Conservation (phyloP, 306 rosid genomes). For the Vicia faba region DNA sequence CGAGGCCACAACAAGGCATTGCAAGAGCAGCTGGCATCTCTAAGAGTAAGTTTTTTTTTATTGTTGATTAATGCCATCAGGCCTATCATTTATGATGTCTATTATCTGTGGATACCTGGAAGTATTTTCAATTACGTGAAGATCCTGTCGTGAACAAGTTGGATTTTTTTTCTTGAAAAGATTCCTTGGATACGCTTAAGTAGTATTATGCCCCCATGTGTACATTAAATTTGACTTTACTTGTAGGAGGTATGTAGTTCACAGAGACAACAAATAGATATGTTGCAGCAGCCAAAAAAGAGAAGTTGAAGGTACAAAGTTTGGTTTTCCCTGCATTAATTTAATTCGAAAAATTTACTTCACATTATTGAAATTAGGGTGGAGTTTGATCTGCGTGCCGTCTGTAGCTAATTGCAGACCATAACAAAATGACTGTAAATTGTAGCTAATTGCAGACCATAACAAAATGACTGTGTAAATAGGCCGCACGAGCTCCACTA, state of each 20-base stretch:
- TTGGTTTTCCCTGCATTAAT: background rate
- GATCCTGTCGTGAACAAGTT: background rate
- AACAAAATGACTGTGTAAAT: too few relatives aligned
- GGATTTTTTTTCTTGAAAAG: background rate
- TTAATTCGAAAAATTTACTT: background rate
- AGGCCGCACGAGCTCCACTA: too few relatives aligned
- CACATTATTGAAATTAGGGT: background rate
- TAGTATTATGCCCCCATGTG: background rate
- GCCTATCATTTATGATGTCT: background rate
- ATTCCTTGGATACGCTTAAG: background rate
- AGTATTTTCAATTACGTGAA: constrained; percentile 16
- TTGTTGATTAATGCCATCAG: background rate
- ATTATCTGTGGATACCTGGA: background rate
- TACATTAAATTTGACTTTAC: constrained; percentile 25
- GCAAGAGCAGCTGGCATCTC: constrained; percentile 71
- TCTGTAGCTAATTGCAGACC: too few relatives aligned
- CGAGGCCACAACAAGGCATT: constrained; percentile 84
- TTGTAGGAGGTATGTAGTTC: constrained; percentile 72
- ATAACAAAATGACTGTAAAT: background rate
- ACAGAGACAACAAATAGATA: constrained; percentile 58
- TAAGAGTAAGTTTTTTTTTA: constrained; percentile 55
- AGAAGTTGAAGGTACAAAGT: constrained; percentile 13
- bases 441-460: too few relatives aligned
- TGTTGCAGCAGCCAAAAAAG: constrained; percentile 47
- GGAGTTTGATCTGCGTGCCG: background rate